Conservation (phyloP, 2,329 filamentous ascomycete species). For the Aureobasidium subglaciale region DNA sequence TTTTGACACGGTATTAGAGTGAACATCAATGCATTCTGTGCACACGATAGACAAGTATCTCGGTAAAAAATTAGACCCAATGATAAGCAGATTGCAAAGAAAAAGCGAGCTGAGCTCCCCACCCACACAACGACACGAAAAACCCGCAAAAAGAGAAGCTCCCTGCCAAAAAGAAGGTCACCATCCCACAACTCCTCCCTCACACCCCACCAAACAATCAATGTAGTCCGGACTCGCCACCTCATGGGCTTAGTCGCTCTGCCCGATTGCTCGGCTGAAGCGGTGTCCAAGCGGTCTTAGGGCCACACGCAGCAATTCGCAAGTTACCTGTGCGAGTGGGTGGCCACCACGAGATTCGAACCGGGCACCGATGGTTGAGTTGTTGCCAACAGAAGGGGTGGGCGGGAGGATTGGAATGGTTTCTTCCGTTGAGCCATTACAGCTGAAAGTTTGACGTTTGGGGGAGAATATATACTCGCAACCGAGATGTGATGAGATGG, state of each 20-base stretch:
- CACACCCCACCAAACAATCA: conserved; percentile 28
- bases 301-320: conserved; percentile 45
- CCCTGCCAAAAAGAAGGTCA: conserved; percentile 34
- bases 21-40: no score
- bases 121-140: no score
- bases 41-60: no score
- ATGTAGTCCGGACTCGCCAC: conserved; percentile 50
- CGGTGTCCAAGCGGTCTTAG: conserved; percentile 46
- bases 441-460: conserved; percentile 24
- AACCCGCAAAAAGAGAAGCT: no score
- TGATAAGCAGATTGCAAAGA: no score
- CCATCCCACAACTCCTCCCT: conserved; percentile 24
- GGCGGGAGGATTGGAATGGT: conserved; percentile 20
- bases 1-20: no score
- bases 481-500: no score
- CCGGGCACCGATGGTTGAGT: conserved; percentile 40
- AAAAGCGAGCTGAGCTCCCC: no score
- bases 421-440: conserved; percentile 28
- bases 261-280: conserved; percentile 55
- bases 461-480: conserved; percentile 14
- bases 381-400: conserved; percentile 19
- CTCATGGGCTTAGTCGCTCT: conserved; percentile 48
- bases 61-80: no score
- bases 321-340: conserved; percentile 50
- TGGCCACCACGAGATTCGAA: conserved; percentile 48